Percentiles rank a stretch among this genome's conserved stretches.
Conservation (phyloP, 2,329 filamentous ascomycete species). For the Mariannaea elegans region DNA sequence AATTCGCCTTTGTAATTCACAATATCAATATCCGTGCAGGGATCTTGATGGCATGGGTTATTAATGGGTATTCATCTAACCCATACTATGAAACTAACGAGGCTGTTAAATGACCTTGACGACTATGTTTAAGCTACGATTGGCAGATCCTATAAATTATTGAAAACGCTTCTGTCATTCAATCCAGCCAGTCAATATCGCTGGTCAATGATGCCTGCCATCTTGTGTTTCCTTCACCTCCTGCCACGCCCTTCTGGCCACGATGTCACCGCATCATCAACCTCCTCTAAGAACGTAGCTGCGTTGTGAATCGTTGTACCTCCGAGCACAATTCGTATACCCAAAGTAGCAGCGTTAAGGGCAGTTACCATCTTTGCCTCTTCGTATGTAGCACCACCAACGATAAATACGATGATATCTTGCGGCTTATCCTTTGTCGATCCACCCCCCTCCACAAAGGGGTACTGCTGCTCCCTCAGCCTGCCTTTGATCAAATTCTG, state of each 20-base stretch:
- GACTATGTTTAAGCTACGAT: background rate
- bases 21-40: slow-evolving; percentile 14
- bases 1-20: slow-evolving; percentile 25
- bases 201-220: too few species aligned
- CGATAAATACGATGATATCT: slow-evolving; percentile 93
- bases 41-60: background rate
- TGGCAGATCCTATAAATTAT: background rate
- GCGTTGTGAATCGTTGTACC: slow-evolving; percentile 92
- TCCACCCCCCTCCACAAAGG: slow-evolving; percentile 89
- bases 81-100: slow-evolving; percentile 24
- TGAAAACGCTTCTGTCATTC: background rate
- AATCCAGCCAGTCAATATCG: background rate
- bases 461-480: slow-evolving; percentile 86
- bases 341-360: slow-evolving; percentile 89
- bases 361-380: slow-evolving; percentile 97
- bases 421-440: slow-evolving; percentile 94
- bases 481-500: slow-evolving; percentile 94
- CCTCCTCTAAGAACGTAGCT: slow-evolving; percentile 86
- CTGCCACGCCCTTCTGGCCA: slow-evolving; percentile 75
- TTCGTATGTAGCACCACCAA: slow-evolving; percentile 94
- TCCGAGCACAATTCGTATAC: slow-evolving; percentile 87
- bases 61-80: slow-evolving; percentile 21
- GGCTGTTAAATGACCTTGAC: background rate
- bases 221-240: slow-evolving; percentile 25
- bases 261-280: slow-evolving; percentile 84